Conservation (phyloP, 2,329 filamentous ascomycete genomes). For the Rhynchosporium secalis region DNA sequence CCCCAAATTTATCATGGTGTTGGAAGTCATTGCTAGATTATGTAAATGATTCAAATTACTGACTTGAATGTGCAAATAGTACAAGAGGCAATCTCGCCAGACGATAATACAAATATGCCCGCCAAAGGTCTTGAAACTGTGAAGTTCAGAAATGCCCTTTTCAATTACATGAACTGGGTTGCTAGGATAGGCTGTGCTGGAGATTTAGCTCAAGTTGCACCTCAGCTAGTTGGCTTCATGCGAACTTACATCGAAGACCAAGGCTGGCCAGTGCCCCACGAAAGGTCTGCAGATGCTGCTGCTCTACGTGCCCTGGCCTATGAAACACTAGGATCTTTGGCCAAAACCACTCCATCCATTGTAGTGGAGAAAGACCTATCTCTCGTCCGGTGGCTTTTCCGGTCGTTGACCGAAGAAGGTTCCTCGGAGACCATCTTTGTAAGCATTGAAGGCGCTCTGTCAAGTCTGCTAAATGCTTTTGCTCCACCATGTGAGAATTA, state of each 20-base stretch:
- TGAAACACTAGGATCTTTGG: constrained; percentile 83
- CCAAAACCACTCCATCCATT: constrained; percentile 62
- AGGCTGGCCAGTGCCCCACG: constrained; percentile 74
- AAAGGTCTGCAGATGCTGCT: constrained; percentile 59
- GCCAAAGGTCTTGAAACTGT: constrained; percentile 57
- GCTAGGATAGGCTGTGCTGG: constrained; percentile 67
- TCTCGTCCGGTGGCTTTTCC: constrained; percentile 76
- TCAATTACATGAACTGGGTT: constrained; percentile 85
- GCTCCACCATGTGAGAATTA: constrained; percentile 26
- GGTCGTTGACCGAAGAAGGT: constrained; percentile 76
- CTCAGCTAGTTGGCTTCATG: constrained; percentile 67
- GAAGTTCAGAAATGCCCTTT: constrained; percentile 79
- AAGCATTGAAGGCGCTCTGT: constrained; percentile 86
- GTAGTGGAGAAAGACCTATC: constrained; percentile 52
- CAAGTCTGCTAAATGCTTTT: constrained; percentile 68
- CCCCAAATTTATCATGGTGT: not conserved
- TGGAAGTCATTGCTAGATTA: not conserved
- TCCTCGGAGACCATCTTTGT: constrained; percentile 73
- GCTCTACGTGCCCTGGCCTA: constrained; percentile 78
- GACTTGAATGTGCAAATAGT: constrained; percentile 45
- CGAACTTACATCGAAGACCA: constrained; percentile 74
- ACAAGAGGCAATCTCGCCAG: constrained; percentile 58
- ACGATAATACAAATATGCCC: constrained; percentile 40
- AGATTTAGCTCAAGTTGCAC: constrained; percentile 65
- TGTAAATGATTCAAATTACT: not conserved